phyloP scores from a whole-genome alignment of 805 yeast species.

The Kodamaea neixiangensis region DNA sequence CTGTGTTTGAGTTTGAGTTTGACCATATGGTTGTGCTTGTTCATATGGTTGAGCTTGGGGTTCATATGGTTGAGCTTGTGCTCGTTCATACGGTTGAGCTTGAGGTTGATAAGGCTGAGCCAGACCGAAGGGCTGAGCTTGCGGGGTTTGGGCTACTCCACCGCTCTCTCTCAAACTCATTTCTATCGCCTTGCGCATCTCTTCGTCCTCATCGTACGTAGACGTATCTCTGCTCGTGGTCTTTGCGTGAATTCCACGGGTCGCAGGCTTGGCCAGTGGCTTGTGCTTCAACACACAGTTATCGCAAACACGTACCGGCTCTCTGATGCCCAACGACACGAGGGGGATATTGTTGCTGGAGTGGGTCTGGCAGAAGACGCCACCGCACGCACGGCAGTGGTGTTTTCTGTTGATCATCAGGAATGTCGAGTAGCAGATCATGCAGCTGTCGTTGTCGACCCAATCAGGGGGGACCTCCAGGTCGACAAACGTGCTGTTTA shows the following conservation, averaged over 20 bases:
- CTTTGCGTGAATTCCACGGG: background rate
- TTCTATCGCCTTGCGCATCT: conserved; percentile 73
- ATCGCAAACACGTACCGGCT: conserved; percentile 92
- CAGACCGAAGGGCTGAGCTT: conserved; percentile 21
- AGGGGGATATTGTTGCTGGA: conserved; percentile 72
- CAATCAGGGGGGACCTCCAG: conserved; percentile 95
- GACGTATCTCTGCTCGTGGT: conserved; percentile 7
- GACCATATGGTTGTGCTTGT: background rate
- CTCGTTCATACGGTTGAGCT: background rate
- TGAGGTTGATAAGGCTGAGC: conserved; percentile 20
- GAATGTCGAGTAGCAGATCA: conserved; percentile 85
- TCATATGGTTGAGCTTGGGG: conserved; percentile 12
- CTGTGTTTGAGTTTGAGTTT: background rate
- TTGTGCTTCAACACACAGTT: conserved; percentile 72
- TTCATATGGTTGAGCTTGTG: background rate
- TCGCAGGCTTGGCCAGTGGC: background rate
- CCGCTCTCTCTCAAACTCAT: conserved; percentile 66
- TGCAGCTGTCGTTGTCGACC: conserved; percentile 94
- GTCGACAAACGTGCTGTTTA: conserved; percentile 58
- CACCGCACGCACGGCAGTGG: conserved; percentile 97
- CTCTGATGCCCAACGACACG: conserved; percentile 82
- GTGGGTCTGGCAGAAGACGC: conserved; percentile 84
- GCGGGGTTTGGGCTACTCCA: conserved; percentile 11
- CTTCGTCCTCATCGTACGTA: conserved; percentile 67
- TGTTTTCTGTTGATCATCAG: conserved; percentile 86